A percentile compares a stretch with the other conserved stretches of the same genome.
Evolutionary conservation across 202 grass and related monocot genomes (phyloP).

Genomic region (Setaria viridis): DNA sequence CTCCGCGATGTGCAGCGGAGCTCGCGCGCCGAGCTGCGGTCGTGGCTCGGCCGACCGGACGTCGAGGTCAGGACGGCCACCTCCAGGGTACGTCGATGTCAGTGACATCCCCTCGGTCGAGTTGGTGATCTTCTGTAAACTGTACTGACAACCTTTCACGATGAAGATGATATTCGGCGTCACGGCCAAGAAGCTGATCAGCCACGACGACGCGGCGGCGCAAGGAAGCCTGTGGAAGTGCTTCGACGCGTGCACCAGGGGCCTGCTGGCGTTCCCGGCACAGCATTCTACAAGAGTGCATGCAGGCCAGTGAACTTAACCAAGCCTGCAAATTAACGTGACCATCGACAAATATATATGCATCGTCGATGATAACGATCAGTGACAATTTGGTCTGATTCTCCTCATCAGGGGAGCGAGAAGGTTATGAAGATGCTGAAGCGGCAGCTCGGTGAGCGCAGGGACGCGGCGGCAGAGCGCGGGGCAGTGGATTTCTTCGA

Average conservation of each 20-base stretch:
- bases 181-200: conserved; percentile 50
- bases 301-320: conserved; percentile 24
- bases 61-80: conserved; percentile 44
- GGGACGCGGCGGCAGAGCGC: background rate
- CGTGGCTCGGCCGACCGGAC: background rate
- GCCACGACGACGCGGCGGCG: conserved; percentile 34
- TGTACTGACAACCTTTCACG: background rate
- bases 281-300: conserved; percentile 47
- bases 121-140: background rate
- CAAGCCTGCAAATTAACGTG: background rate
- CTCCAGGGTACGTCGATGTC: conserved; percentile 18
- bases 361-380: no score
- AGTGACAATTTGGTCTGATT: background rate
- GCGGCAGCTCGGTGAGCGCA: conserved; percentile 29
- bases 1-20: conserved; percentile 32
- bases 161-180: conserved; percentile 62
- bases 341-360: background rate
- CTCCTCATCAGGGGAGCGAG: conserved; percentile 25
- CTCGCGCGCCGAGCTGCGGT: background rate
- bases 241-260: conserved; percentile 46
- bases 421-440: conserved; percentile 43
- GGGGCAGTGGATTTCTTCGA: conserved; percentile 48
- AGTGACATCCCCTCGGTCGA: no score
- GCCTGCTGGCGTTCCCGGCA: conserved; percentile 45
- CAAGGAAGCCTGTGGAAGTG: conserved; percentile 39